Base-by-base conservation (phyloP, 169 alveolate genomes). In the Plasmodium adleri region DNA sequence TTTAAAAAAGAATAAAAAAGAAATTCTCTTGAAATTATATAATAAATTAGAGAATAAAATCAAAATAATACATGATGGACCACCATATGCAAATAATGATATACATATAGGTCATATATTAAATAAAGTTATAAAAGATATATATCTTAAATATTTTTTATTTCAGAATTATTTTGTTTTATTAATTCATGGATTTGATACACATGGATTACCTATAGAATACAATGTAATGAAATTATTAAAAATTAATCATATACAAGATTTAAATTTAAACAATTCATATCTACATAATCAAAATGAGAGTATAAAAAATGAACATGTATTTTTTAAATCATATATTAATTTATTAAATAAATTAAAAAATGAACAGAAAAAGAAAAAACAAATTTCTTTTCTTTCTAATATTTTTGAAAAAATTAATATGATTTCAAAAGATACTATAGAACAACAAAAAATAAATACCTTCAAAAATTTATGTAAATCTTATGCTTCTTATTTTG, bases 181-280 rank as follows among this genome's bases (percentile, higher is more conserved):
- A 63, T 73, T 93, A 90, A 78, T 94, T 39, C 97, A 97, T 4
- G 98, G 98, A 50, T 96, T 97, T 96, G 98, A 96, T 73, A 95
- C 97, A 75, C 98, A 95, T 63, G 98, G 98, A 5, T 86, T 96
- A 50, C 98, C 98, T 45, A 95, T 96, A 15, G 98, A 96, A 89
- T 94, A 94, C 66, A 88, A 90, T 64, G 95, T 88, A 60, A 60
- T 90, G 43, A 73, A 91, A 50, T 10, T 75, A 58, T 72, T 91
- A 24, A 88, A 88, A 74, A 74, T 75, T 54, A 73, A 71, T 28
- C 86, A 91, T 58, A 45, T 72, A 1, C 56, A 76, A 13, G 92
- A 75, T 26, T 9, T 72, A 9, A 26, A 26, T 54, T 67, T 83
- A 60, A 47, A 72, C 9, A 20, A n/a, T 8, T 49, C 26, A 12